Base-by-base conservation (phyloP, 108 stramenopile species). In the Aurantiochytrium sp. region DNA sequence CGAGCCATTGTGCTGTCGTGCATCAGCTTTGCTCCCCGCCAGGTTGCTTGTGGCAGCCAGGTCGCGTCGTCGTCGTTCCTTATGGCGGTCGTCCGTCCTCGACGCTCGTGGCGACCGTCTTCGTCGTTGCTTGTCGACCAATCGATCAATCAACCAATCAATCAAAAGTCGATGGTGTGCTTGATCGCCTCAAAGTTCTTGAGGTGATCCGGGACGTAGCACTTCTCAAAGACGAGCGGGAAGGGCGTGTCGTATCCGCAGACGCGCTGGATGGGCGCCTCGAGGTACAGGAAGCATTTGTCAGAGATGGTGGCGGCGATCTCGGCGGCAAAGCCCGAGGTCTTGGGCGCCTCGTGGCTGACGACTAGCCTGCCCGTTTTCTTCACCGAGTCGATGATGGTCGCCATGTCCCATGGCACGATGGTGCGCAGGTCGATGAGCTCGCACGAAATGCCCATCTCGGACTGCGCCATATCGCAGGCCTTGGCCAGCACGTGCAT, bases 181-280 rank as follows among this genome's bases (percentile, higher is more conserved):
- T 91, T 91, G 88, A 98, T 96, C 2, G 97, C 97, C 69, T 98
- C 97, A 69, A 96, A 90, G 81, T 96, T 95, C 92, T 97, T 97
- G 30, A 91, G 73, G 54, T 94, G 93, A 85, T 96, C 93, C 8
- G 98, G 98, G 68, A 97, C 92, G 89, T 98, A 98, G 54, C 93
- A 90, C 86, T 96, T 95, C 87, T 98, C 98, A 89, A 94, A 96
- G 31, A 96, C 94, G 55, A 97, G 92, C 0, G 97, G 97, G 92
- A 98, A 98, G 24, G 98, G 98, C 19, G 96, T 98, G 88, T 98
- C 98, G 85, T 96, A 96, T 15, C 98, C 98, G 81, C 96, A 97
- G 4, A 98, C 96, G 21, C 97, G 94, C 88, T 96, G 95, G 85
- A 97, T 95, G 30, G 98, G 98, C 8, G 96, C 95, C 91, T 98